Base-by-base conservation (phyloP, 2,329 filamentous ascomycete species). In the Diplodia mutila region DNA sequence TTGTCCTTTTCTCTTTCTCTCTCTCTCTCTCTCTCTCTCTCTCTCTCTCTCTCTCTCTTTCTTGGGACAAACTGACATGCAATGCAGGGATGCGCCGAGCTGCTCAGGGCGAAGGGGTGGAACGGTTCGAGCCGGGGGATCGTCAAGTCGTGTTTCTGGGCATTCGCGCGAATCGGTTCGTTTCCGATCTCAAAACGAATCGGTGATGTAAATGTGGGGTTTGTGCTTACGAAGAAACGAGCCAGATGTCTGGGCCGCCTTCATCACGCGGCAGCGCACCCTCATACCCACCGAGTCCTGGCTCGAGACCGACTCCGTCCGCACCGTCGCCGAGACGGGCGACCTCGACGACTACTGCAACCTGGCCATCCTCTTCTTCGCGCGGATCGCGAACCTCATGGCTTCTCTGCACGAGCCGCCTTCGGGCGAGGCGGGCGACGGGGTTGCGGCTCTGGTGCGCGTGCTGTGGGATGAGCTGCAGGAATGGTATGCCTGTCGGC, bases 211-310 rank as follows among this genome's bases (percentile, higher is more conserved):
- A n/a, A n/a, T n/a, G n/a, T n/a, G n/a, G n/a, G n/a, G n/a, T n/a
- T n/a, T n/a, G n/a, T 32, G 29, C 29, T 32, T 32, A 32, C 29
- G 29, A n/a, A n/a, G n/a, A n/a, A n/a, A n/a, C n/a, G n/a, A n/a
- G n/a, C n/a, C n/a, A 64, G 61, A 64, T 52, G 34, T 64, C 7
- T 64, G 61, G 61, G 46, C 61, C 14, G 46, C 61, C 2, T 64
- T 64, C 34, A 27, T 51, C 12, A 64, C 61, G 2, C 16, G 23
- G 2, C 61, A 64, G n/a, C 8, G 34, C 18, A 64, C 46, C 14
- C 23, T 64, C 21, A 64, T 64, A 25, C 61, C 61, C 3, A 64
- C 25, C 16, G 61, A 64, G 18, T 29, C 21, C 27, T 64, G 61
- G 61, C 23, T 64, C n/a, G 46, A 27, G 18, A n/a, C 25, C 1